phyloP scores from a whole-genome alignment of 768 basidiomycete species.

The Calvatia gigantea region DNA sequence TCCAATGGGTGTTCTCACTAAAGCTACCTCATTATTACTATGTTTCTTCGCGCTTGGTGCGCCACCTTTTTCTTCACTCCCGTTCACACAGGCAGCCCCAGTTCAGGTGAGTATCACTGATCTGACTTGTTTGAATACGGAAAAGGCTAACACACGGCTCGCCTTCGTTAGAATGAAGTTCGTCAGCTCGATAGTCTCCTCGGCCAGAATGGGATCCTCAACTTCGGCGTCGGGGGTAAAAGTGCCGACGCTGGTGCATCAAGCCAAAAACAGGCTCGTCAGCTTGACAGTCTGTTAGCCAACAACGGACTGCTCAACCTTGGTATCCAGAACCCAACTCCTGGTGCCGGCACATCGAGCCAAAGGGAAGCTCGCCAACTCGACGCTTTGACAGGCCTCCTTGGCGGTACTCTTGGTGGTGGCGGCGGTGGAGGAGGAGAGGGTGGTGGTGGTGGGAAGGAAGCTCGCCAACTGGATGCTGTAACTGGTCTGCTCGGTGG shows the following conservation, averaged over 20 bases:
- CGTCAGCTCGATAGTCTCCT: not conserved
- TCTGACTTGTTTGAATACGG: not conserved
- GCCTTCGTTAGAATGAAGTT: not conserved
- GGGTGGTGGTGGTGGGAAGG: not conserved
- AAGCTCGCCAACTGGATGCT: not conserved
- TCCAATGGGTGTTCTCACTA: not conserved
- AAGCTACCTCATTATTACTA: not conserved
- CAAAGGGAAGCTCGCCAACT: not conserved
- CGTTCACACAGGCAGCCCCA: not conserved
- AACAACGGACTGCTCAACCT: not conserved
- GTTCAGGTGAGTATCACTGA: not conserved
- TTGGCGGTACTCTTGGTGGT: not conserved
- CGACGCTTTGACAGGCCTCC: not conserved
- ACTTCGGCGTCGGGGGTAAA: too few relatives aligned
- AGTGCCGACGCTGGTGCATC: too few relatives aligned
- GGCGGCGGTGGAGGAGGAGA: not conserved
- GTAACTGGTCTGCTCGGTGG: too few relatives aligned
- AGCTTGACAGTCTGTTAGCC: not conserved
- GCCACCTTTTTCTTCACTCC: not conserved
- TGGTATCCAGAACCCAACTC: too few relatives aligned
- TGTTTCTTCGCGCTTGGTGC: not conserved
- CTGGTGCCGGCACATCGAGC: too few relatives aligned
- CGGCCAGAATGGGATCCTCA: not conserved
- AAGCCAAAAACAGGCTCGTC: not conserved
- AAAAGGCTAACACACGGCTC: not conserved